A percentile compares a stretch with the other conserved stretches of the same genome.
phyloP scores from a whole-genome alignment of 768 basidiomycete genomes.

The Tulasnella sp. region DNA sequence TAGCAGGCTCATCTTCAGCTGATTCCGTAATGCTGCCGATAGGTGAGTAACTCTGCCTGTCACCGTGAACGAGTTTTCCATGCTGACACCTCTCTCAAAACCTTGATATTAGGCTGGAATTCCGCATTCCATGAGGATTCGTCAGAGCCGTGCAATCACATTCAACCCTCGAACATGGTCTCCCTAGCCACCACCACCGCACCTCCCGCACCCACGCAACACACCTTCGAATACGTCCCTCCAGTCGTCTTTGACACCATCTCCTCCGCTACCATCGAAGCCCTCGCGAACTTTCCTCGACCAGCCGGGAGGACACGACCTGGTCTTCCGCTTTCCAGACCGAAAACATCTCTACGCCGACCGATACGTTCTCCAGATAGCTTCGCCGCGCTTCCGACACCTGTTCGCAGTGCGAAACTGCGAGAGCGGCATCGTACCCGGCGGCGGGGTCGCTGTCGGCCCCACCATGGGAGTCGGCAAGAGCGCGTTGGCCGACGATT shows the following conservation, averaged over 20 bases:
- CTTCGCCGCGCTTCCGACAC: slow-evolving; percentile 15
- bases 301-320: slow-evolving; percentile 30
- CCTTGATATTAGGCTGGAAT: background rate
- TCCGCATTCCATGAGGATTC: background rate
- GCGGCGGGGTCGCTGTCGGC: no score
- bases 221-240: background rate
- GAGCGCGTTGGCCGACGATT: slow-evolving; percentile 4
- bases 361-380: slow-evolving; percentile 25
- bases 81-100: background rate
- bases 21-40: no score
- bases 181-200: background rate
- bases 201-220: slow-evolving; percentile 15
- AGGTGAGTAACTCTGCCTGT: no score
- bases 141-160: background rate
- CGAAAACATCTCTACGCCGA: no score
- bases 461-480: background rate
- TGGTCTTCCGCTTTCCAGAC: slow-evolving; percentile 26
- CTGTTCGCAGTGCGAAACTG: slow-evolving; percentile 1
- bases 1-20: no score
- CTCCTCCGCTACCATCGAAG: slow-evolving; percentile 21
- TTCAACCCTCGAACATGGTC: background rate
- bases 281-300: slow-evolving; percentile 26
- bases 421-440: background rate
- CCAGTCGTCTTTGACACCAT: slow-evolving; percentile 28
- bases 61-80: no score